Percentiles rank a stretch among this genome's conserved stretches.
phyloP scores from a whole-genome alignment of 2,329 filamentous ascomycete genomes.

The Alternaria hordeiaustralica region DNA sequence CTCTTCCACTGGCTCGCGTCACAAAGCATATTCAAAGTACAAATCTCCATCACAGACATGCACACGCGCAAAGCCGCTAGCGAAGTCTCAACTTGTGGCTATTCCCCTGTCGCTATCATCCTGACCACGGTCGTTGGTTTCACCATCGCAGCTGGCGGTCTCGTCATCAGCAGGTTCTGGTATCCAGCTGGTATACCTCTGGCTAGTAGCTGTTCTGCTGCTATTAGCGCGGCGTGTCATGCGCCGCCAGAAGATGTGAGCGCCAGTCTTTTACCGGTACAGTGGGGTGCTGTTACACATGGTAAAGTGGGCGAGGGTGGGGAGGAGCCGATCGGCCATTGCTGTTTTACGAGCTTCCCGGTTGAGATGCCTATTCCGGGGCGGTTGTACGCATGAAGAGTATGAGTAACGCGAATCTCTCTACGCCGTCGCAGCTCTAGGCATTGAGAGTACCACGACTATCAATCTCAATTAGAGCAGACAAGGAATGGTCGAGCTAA shows the following conservation, averaged over 20 bases:
- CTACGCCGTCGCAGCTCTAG: not conserved
- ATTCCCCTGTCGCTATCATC: slow-evolving; percentile 16
- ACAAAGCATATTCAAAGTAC: slow-evolving; percentile 52
- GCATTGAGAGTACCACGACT: accelerated
- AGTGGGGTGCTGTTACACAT: slow-evolving; percentile 34
- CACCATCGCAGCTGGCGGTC: slow-evolving; percentile 14
- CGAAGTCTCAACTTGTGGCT: not conserved
- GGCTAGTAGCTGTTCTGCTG: slow-evolving; percentile 35
- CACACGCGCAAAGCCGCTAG: not conserved
- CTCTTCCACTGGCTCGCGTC: slow-evolving; percentile 55
- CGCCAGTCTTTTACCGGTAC: slow-evolving; percentile 24
- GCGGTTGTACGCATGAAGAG: slow-evolving; percentile 10
- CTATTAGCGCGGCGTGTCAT: slow-evolving; percentile 46
- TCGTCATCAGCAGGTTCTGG: slow-evolving; percentile 15
- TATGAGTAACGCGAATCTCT: not conserved
- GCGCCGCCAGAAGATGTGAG: slow-evolving; percentile 16
- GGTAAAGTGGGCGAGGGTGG: not conserved
- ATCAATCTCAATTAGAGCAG: not conserved
- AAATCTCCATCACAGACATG: not conserved
- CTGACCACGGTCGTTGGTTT: slow-evolving; percentile 11
- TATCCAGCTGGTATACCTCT: slow-evolving; percentile 37
- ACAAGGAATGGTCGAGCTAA: not conserved
- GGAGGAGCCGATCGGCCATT: slow-evolving; percentile 19
- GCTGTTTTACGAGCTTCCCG: slow-evolving; percentile 26
- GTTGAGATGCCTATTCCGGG: slow-evolving; percentile 17